Percentiles rank a stretch among this genome's conserved stretches.
These are phyloP conservation scores for Bipolaris bicolor DNA, from an alignment of 2,329 filamentous ascomycete genomes.

Conservation along the genomic window DNA sequence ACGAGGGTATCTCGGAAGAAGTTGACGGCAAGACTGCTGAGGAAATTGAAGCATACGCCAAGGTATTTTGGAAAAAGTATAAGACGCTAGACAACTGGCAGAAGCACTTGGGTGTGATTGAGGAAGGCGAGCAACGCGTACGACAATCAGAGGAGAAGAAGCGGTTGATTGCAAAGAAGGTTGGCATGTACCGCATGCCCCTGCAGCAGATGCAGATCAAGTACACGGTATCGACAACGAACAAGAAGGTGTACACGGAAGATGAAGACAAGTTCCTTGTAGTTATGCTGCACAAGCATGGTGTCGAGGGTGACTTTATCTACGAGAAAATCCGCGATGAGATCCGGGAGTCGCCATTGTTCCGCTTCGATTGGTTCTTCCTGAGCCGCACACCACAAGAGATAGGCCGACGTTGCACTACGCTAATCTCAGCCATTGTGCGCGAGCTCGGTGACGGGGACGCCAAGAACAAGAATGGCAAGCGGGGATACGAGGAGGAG, in stretches of 20 bases:
- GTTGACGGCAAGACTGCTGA: slow-evolving; percentile 86
- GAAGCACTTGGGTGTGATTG: slow-evolving; percentile 88
- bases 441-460: slow-evolving; percentile 83
- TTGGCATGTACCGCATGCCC: slow-evolving; percentile 94
- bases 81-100: slow-evolving; percentile 86
- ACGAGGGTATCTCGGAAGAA: slow-evolving; percentile 82
- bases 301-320: slow-evolving; percentile 86
- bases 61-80: slow-evolving; percentile 96
- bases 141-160: slow-evolving; percentile 90
- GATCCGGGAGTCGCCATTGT: slow-evolving; percentile 90
- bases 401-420: slow-evolving; percentile 89
- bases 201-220: slow-evolving; percentile 98
- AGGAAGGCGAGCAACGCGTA: slow-evolving; percentile 88
- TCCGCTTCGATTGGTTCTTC: slow-evolving; percentile 99
- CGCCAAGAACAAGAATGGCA: slow-evolving; percentile 68
- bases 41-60: slow-evolving; percentile 89
- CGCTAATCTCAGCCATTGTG: slow-evolving; percentile 89
- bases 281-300: slow-evolving; percentile 89
- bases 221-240: slow-evolving; percentile 97
- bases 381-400: slow-evolving; percentile 91
- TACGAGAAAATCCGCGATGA: slow-evolving; percentile 97
- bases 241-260: slow-evolving; percentile 99
- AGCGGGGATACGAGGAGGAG: slow-evolving; percentile 79
- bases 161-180: slow-evolving; percentile 92
- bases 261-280: slow-evolving; percentile 96